Conservation (phyloP, 306 rosid species). For the Quercus suber region DNA sequence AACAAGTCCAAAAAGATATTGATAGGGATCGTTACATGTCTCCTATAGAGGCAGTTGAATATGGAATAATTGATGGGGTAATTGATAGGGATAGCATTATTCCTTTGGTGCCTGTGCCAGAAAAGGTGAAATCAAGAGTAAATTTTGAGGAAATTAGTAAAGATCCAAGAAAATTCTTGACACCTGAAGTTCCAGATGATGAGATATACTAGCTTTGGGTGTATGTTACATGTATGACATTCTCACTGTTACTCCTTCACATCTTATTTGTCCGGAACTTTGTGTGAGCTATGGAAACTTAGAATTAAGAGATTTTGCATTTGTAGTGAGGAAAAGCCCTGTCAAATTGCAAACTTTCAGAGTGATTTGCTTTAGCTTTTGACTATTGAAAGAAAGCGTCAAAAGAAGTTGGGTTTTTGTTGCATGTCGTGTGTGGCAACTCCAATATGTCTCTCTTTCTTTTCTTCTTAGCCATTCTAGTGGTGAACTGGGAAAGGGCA, state of each 20-base stretch:
- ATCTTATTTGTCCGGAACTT: conserved; percentile 8
- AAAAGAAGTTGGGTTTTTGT: neutral
- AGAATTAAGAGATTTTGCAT: conserved; percentile 6
- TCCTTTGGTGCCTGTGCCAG: conserved; percentile 82
- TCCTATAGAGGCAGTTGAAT: conserved; percentile 93
- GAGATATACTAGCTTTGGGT: conserved; percentile 62
- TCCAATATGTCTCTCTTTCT: too few species aligned
- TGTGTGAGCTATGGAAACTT: conserved; percentile 6
- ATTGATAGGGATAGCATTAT: conserved; percentile 75
- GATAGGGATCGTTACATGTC: conserved; percentile 91
- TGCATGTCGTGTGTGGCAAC: neutral
- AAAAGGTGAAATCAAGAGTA: conserved; percentile 50
- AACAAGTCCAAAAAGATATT: conserved; percentile 81
- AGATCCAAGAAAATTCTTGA: conserved; percentile 65
- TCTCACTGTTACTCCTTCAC: conserved; percentile 15
- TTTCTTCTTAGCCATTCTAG: too few species aligned
- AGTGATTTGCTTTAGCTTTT: neutral
- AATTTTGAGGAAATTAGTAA: conserved; percentile 52
- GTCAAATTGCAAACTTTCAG: neutral
- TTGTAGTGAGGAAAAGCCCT: conserved; percentile 7
- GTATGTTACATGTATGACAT: conserved; percentile 9
- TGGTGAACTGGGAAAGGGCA: too few species aligned
- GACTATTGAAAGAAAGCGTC: neutral
- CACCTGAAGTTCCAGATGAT: conserved; percentile 78
- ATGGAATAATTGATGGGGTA: conserved; percentile 85